Evolutionary conservation across 2,329 filamentous ascomycete genomes (phyloP), one percentile per base, ranked within the genome.

Genomic region (Xylariaceae sp.): DNA sequence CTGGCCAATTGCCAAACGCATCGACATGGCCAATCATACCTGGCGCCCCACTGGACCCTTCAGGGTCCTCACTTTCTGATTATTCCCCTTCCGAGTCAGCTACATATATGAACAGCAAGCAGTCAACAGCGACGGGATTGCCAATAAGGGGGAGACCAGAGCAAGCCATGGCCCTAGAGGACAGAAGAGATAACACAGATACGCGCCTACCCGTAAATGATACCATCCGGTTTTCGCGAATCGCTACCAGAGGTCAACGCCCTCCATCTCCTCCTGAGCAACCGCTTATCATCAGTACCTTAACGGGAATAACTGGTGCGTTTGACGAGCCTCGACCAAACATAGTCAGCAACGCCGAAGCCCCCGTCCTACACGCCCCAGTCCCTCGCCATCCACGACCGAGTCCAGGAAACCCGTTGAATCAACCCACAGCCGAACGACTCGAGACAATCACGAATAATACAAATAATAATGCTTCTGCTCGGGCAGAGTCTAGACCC

Each of bases 271-370:
- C 64, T 4, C 70, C 77, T 30, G 79, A 83, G 39, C 76, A 77
- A 51, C 80, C 81, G 3, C 71, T 84, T 30, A 84, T 84, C 51
- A 83, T 84, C 65, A 84, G 80, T 66, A 84, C 81, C 3, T 80
- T 80, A 1, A 74, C 70, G 7, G 81, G 81, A 12, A 73, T 83
- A 6, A 70, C 74, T 0, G 80, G 80, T 2, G 78, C 76, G 1
- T 80, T 76, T 58, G 80, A 83, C 54, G 62, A 70, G 1, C 75
- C 76, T 1, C 69, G 69, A 8, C 68, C 65, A 32, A 64, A 64
- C 19, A 68, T 69, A n/a, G 62, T 65, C 11, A 66, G 47, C 4
- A 51, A 64, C 9, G 66, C 67, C 19, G 64, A 65, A 2, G 77
- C 78, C 39, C 72, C 75, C 1, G 73, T 75, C 1, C 74, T 84